Percentiles rank a stretch among this genome's conserved stretches.
Evolutionary conservation across 2,329 filamentous ascomycete species (phyloP).

Genomic region (Clarireedia sp.): DNA sequence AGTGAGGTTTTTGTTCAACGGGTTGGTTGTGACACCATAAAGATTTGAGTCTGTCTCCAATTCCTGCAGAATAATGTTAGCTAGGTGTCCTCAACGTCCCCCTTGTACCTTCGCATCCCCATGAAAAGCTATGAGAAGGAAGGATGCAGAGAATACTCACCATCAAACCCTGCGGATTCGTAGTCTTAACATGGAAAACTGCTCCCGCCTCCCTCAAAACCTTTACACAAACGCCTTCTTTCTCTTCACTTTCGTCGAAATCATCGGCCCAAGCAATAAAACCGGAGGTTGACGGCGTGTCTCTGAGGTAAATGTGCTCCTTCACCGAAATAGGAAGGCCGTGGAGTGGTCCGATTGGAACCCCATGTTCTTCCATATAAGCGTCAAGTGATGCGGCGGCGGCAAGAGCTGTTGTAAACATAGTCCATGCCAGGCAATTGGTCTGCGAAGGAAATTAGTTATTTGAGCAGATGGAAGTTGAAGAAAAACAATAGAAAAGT

Average conservation of each 20-base stretch:
- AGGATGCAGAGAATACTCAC: background rate
- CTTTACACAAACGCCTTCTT: slow-evolving; percentile 40
- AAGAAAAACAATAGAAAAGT: too few relatives aligned
- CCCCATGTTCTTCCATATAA: slow-evolving; percentile 31
- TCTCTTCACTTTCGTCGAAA: slow-evolving; percentile 32
- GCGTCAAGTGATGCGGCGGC: slow-evolving; percentile 39
- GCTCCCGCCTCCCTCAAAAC: slow-evolving; percentile 39
- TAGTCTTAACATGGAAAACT: slow-evolving; percentile 45
- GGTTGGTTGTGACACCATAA: slow-evolving; percentile 42
- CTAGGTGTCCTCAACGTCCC: too few relatives aligned
- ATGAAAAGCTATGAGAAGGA: background rate
- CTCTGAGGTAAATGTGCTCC: slow-evolving; percentile 43
- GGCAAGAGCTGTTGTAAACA: slow-evolving; percentile 39
- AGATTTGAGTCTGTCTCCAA: slow-evolving; percentile 36
- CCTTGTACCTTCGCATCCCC: too few relatives aligned
- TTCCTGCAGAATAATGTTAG: slow-evolving; percentile 22
- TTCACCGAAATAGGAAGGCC: slow-evolving; percentile 52
- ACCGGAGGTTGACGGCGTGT: slow-evolving; percentile 25
- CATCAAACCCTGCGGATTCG: slow-evolving; percentile 45
- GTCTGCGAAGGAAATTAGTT: slow-evolving; percentile 16
- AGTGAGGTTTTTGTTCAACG: slow-evolving; percentile 45
- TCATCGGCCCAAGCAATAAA: slow-evolving; percentile 38
- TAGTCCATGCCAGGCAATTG: slow-evolving; percentile 38
- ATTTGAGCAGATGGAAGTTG: slow-evolving; percentile 15
- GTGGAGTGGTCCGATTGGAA: slow-evolving; percentile 51